phyloP scores from a whole-genome alignment of 768 basidiomycete species.

The Ephemerocybe angulata region DNA sequence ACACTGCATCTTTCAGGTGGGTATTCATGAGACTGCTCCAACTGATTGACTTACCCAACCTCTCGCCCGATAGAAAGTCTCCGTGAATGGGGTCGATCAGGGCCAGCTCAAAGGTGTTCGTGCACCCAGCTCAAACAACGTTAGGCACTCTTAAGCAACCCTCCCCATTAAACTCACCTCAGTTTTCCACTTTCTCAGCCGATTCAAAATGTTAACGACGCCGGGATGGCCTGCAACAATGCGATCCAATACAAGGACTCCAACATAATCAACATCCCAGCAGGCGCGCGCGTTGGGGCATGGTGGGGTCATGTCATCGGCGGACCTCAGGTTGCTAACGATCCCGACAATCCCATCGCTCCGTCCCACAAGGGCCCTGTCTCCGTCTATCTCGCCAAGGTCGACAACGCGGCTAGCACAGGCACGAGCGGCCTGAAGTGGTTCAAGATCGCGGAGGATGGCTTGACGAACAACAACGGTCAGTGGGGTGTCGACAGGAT shows the following conservation, averaged over 20 bases:
- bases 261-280: conserved; percentile 43
- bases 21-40: neutral
- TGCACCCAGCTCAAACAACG: conserved; percentile 36
- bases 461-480: conserved; percentile 4
- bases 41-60: conserved; percentile 1
- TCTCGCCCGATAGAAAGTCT: conserved; percentile 14
- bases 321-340: conserved; percentile 11
- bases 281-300: conserved; percentile 32
- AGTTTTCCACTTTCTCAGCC: neutral
- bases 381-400: conserved; percentile 12
- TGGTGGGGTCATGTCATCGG: conserved; percentile 17
- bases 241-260: conserved; percentile 43
- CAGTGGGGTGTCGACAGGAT: conserved; percentile 14
- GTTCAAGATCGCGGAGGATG: conserved; percentile 15
- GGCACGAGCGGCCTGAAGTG: conserved; percentile 6
- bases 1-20: conserved; percentile 2
- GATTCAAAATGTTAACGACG: conserved; percentile 8
- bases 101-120: conserved; percentile 43
- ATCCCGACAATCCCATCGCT: conserved; percentile 14
- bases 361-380: conserved; percentile 13
- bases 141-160: conserved; percentile 10
- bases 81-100: conserved; percentile 46
- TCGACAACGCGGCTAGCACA: conserved; percentile 12
- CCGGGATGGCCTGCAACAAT: conserved; percentile 51
- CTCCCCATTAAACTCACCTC: neutral